Percentiles rank a stretch among this genome's conserved stretches.
phyloP scores from a whole-genome alignment of 1,139 yeast species.

The Blastobotrys indianensis region DNA sequence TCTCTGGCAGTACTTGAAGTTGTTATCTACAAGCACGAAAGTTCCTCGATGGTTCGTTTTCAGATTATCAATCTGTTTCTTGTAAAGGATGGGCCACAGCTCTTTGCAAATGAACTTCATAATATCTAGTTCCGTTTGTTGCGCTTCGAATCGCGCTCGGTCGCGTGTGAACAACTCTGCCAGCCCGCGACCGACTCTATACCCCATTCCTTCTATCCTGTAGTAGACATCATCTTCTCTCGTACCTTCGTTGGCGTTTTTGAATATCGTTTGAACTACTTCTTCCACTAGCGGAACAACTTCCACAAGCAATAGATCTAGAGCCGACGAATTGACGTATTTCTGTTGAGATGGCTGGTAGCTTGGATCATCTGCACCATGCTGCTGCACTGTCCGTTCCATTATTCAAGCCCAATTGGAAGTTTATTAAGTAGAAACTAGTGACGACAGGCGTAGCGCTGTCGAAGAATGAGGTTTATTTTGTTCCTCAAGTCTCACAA shows the following conservation, averaged over 20 bases:
- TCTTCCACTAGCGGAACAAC: constrained; percentile 65
- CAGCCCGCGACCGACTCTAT: constrained; percentile 64
- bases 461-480: no score
- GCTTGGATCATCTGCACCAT: neutral
- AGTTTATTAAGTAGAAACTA: no score
- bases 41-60: constrained; percentile 88
- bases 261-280: constrained; percentile 39
- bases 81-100: constrained; percentile 74
- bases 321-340: constrained; percentile 43
- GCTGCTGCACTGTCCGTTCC: no score
- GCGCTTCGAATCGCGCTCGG: constrained; percentile 48
- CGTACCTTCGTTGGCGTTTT: constrained; percentile 19
- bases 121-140: constrained; percentile 50
- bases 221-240: constrained; percentile 50
- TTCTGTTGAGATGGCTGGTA: constrained; percentile 8
- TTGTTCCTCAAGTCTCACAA: no score
- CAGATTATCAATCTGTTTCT: constrained; percentile 85
- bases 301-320: constrained; percentile 66
- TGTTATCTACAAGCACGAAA: constrained; percentile 68
- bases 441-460: no score
- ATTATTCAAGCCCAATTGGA: no score
- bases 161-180: constrained; percentile 66
- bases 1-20: constrained; percentile 49
- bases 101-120: constrained; percentile 92
- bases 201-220: constrained; percentile 66